These are phyloP conservation scores for Iodosphaeria phyllophila DNA, from an alignment of 2,329 filamentous ascomycete species.

Conservation along the genomic window DNA sequence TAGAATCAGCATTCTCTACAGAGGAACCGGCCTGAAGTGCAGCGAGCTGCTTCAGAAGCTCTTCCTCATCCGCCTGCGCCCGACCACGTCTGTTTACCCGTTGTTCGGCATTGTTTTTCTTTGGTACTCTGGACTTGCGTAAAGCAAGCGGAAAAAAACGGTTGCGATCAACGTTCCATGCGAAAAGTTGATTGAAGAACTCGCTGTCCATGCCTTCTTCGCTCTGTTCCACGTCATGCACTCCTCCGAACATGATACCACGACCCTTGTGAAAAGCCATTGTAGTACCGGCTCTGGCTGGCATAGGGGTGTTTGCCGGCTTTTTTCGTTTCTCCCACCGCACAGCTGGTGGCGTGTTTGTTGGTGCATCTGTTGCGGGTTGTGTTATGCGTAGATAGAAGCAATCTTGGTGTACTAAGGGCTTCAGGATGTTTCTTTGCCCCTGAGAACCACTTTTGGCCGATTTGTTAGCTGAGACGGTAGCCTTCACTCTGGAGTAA, in stretches of 20 bases:
- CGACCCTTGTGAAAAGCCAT: constrained; percentile 91
- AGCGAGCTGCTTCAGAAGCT: constrained; percentile 70
- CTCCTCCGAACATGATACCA: constrained; percentile 84
- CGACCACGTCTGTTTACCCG: constrained; percentile 47
- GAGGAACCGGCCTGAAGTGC: constrained; percentile 61
- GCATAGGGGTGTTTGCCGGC: constrained; percentile 74
- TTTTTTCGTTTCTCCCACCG: constrained; percentile 90
- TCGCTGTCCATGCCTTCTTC: constrained; percentile 94
- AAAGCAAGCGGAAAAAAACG: constrained; percentile 75
- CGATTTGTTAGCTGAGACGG: constrained; percentile 40
- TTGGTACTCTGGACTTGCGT: constrained; percentile 50
- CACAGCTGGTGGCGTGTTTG: constrained; percentile 49
- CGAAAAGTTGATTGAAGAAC: constrained; percentile 83
- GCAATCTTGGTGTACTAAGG: constrained; percentile 84
- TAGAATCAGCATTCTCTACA: constrained; percentile 28
- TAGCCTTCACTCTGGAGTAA: constrained; percentile 77
- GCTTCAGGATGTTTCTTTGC: constrained; percentile 59
- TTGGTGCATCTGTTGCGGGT: constrained; percentile 45
- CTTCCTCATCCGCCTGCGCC: constrained; percentile 79
- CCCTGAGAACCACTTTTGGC: constrained; percentile 40
- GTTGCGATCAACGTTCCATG: constrained; percentile 92
- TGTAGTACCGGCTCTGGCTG: constrained; percentile 69
- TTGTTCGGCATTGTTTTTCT: constrained; percentile 40
- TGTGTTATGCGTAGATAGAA: constrained; percentile 76
- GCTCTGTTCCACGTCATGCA: constrained; percentile 78